Conservation (phyloP, 2,329 filamentous ascomycete species). For the Aureobasidium musti region DNA sequence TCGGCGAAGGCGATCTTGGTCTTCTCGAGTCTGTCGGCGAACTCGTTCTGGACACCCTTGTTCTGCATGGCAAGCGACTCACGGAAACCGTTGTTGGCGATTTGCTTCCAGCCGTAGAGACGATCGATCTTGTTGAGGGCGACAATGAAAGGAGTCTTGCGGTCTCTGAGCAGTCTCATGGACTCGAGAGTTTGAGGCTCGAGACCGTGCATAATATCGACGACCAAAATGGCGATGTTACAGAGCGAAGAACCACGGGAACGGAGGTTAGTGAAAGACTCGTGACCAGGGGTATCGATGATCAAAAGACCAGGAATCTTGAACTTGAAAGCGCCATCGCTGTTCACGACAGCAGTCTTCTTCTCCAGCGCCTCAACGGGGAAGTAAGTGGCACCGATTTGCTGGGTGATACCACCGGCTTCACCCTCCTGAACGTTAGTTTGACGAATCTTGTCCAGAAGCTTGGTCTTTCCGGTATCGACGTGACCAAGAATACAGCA, state of each 20-base stretch:
- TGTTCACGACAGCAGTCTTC: constrained; percentile 93
- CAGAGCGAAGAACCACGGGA: constrained; percentile 97
- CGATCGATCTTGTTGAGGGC: constrained; percentile 99
- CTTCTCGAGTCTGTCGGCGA: constrained; percentile 82
- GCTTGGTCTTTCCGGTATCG: constrained; percentile 99
- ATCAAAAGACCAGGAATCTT: constrained; percentile 95
- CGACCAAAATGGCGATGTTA: constrained; percentile 98
- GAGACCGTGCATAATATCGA: constrained; percentile 99
- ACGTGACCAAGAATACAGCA: constrained; percentile 99
- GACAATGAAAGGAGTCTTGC: constrained; percentile 97
- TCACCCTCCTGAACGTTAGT: constrained; percentile 99
- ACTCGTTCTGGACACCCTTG: constrained; percentile 92
- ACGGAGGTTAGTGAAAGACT: constrained; percentile 98
- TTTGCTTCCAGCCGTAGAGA: constrained; percentile 98
- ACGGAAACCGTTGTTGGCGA: constrained; percentile 97
- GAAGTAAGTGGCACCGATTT: constrained; percentile 99
- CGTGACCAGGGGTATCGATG: constrained; percentile 98
- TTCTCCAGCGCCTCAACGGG: constrained; percentile 87
- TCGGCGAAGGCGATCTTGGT: constrained; percentile 94
- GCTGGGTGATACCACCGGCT: constrained; percentile 98
- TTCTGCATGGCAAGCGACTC: constrained; percentile 88
- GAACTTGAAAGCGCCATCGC: constrained; percentile 87
- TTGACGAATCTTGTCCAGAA: constrained; percentile 96
- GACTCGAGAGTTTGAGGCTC: constrained; percentile 97
- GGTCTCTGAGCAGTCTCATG: constrained; percentile 88